Conservation (phyloP, 805 yeast species). For the Myxozyma nipponensis region DNA sequence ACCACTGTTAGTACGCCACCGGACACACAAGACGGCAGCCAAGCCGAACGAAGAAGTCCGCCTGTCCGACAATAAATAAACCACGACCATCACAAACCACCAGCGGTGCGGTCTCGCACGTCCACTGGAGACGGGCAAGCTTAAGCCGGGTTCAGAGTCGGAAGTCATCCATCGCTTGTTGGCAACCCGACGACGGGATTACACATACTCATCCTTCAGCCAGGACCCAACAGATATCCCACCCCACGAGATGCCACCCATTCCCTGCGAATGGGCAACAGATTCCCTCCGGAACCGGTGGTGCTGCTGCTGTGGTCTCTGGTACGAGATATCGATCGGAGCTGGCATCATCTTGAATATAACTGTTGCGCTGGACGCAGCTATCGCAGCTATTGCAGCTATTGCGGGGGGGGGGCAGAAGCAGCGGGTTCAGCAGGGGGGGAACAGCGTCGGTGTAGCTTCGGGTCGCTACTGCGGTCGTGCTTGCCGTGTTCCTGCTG, state of each 20-base stretch:
- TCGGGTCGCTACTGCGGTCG: no score
- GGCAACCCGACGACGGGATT: neutral
- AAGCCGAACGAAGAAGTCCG: no score
- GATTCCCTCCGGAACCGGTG: conserved; percentile 73
- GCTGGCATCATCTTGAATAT: conserved; percentile 33
- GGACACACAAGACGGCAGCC: neutral
- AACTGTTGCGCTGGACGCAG: neutral
- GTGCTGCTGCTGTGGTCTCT: conserved; percentile 35
- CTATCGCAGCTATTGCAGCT: no score
- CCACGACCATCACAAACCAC: neutral
- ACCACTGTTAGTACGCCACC: neutral
- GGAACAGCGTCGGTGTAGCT: no score
- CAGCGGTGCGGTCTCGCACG: no score
- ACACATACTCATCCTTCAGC: conserved; percentile 74
- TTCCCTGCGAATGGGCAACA: conserved; percentile 93
- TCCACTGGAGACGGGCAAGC: no score
- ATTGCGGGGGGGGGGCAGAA: no score
- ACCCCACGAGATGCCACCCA: conserved; percentile 98
- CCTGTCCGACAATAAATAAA: no score
- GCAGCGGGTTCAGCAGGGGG: no score
- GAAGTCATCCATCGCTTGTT: no score
- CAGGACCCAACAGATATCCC: conserved; percentile 91
- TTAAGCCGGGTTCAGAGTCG: no score
- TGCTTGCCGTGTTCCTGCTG: no score
- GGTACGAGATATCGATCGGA: conserved; percentile 43